phyloP scores from a whole-genome alignment of 176 grass and related monocot genomes.

The Oryza rufipogon region DNA sequence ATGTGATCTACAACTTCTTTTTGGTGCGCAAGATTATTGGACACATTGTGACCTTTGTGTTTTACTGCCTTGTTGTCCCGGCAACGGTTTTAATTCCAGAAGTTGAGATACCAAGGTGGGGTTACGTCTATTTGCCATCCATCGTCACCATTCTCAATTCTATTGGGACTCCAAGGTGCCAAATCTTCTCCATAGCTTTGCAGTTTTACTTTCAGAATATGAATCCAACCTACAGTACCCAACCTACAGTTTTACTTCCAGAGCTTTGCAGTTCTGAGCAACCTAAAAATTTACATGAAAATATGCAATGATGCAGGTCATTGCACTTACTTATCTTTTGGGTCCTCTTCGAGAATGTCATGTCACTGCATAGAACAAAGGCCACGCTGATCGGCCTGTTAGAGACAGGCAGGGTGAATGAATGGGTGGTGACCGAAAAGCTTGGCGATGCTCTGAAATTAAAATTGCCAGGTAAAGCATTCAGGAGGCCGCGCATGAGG shows the following conservation, averaged over 20 bases:
- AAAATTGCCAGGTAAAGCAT: constrained; percentile 47
- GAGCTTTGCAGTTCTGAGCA: background rate
- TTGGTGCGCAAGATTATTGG: constrained; percentile 76
- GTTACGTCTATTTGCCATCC: constrained; percentile 68
- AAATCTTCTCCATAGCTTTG: constrained; percentile 29
- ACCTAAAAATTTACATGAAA: constrained; percentile 13
- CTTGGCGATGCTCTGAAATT: constrained; percentile 67
- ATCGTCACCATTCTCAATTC: constrained; percentile 77
- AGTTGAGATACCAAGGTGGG: constrained; percentile 80
- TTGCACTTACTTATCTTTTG: constrained; percentile 78
- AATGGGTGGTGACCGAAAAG: constrained; percentile 90
- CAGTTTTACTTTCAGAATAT: background rate
- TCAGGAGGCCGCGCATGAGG: constrained; percentile 51
- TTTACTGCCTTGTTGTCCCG: constrained; percentile 83
- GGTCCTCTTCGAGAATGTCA: constrained; percentile 89
- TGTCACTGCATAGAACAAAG: constrained; percentile 90
- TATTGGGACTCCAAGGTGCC: constrained; percentile 65
- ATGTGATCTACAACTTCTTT: constrained; percentile 88
- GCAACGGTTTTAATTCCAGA: constrained; percentile 70
- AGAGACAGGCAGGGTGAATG: constrained; percentile 76
- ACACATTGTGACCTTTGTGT: constrained; percentile 78
- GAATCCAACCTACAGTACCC: background rate
- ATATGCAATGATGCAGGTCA: constrained; percentile 52
- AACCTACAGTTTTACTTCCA: background rate
- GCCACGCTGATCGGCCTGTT: constrained; percentile 73